Base-by-base conservation (phyloP, 805 yeast genomes). In the Pichia pseudocactophila region DNA sequence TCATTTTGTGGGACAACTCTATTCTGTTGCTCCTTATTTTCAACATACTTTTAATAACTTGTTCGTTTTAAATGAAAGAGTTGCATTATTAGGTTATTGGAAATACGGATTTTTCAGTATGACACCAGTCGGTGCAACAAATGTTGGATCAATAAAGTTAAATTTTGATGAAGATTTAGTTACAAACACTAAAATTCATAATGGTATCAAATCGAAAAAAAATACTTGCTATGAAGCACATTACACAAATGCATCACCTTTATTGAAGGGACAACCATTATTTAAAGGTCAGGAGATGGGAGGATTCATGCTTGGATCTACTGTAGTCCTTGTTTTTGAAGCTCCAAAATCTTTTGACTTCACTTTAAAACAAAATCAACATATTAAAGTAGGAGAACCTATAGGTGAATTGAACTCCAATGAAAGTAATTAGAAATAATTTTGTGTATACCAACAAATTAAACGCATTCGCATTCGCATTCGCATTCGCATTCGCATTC, bases 61-160 rank as follows among this genome's bases (percentile, higher is more conserved):
- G 50, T 92, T 92, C 59, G 85, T 90, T 4, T 67, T 92, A 52
- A 92, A 92, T 59, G 99, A 92, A 64, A 74, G 99, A 53, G 98
- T 92, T 3, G 95, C 98, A 0, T 65, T 92, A 39, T 71, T 92
- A 43, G 99, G 99, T 1, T 80, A 86, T 55, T 92, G 98, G 98
- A 85, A 83, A 58, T 74, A 92, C 59, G 99, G 99, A 0, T 92
- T 92, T 55, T 92, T 92, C 66, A 82, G 94, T 50, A 92, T 92
- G 99, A 90, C 96, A 1, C 97, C 99, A 0, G 98, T 92, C 11
- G 99, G 99, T 12, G 99, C 99, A 19, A 92, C 98, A 2, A 92
- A 92, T 64, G 99, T 92, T 26, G 99, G 99, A 6, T 82, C 95
- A 54, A 92, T 92, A 50, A 80, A 82, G 45, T 73, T 92, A 50